Evolutionary conservation across 371 early-diverging fungal species (phyloP).

Genomic region (Mucor plumbeus): DNA sequence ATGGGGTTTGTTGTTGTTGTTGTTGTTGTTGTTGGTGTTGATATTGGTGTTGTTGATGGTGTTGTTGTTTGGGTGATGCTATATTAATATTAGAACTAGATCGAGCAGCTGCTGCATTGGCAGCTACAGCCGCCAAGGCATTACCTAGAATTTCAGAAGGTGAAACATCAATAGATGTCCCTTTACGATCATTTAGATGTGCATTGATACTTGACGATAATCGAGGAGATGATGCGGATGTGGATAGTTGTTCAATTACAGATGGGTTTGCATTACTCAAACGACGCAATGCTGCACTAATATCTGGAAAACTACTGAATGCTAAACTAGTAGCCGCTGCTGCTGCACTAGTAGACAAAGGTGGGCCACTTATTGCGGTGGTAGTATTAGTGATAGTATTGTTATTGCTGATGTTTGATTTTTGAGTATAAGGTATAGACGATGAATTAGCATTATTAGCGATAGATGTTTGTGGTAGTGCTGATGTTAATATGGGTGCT

Average conservation of each 20-base stretch:
- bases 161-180: conserved; percentile 16
- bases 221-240: conserved; percentile 11
- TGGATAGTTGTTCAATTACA: conserved; percentile 28
- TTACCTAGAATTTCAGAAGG: conserved; percentile 42
- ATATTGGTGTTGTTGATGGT: conserved; percentile 21
- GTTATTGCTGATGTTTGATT: not conserved
- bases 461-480: not conserved
- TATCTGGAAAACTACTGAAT: conserved; percentile 30
- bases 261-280: conserved; percentile 23
- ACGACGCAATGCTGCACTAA: conserved; percentile 36
- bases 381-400: not conserved
- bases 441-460: not conserved
- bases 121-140: conserved; percentile 47
- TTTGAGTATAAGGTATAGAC: not conserved
- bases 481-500: not conserved
- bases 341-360: not conserved
- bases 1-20: not conserved
- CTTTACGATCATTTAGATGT: conserved; percentile 16
- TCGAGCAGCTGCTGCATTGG: conserved; percentile 24
- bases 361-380: not conserved
- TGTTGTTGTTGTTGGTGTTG: conserved; percentile 12
- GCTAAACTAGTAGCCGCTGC: not conserved
- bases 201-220: conserved; percentile 8
- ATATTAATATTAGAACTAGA: not conserved
- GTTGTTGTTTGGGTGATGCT: conserved; percentile 9